These are phyloP conservation scores for Eleusine coracana DNA, from an alignment of 176 grass and related monocot species.

Conservation along the genomic window DNA sequence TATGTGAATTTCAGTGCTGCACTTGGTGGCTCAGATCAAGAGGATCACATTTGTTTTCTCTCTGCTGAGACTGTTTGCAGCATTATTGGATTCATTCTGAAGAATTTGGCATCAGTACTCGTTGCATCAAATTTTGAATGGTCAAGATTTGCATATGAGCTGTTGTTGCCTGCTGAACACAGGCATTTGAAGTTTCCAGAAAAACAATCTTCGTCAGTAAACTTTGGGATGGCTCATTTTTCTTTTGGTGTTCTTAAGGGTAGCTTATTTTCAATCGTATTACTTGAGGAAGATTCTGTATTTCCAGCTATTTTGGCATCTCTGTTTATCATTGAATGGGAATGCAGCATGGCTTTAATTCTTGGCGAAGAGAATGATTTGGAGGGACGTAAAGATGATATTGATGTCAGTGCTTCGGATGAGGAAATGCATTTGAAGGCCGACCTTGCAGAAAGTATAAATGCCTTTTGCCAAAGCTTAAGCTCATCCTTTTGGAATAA, in stretches of 20 bases:
- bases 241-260: constrained; percentile 74
- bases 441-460: constrained; percentile 59
- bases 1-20: constrained; percentile 62
- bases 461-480: constrained; percentile 59
- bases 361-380: constrained; percentile 43
- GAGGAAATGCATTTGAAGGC: constrained; percentile 49
- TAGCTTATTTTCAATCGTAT: constrained; percentile 61
- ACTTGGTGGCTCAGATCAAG: constrained; percentile 80
- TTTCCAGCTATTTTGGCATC: constrained; percentile 72
- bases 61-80: constrained; percentile 57
- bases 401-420: constrained; percentile 30
- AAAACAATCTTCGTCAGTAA: constrained; percentile 41
- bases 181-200: constrained; percentile 47
- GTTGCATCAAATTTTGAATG: constrained; percentile 61
- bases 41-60: constrained; percentile 75
- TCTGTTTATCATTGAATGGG: constrained; percentile 81
- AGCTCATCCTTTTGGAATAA: constrained; percentile 65
- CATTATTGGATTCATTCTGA: constrained; percentile 56
- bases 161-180: constrained; percentile 45
- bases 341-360: constrained; percentile 65
- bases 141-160: constrained; percentile 52
- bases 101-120: constrained; percentile 57
- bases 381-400: constrained; percentile 32
- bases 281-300: constrained; percentile 51
- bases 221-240: constrained; percentile 55